phyloP scores from a whole-genome alignment of 768 basidiomycete genomes.

The Dacryopinax spathularia region DNA sequence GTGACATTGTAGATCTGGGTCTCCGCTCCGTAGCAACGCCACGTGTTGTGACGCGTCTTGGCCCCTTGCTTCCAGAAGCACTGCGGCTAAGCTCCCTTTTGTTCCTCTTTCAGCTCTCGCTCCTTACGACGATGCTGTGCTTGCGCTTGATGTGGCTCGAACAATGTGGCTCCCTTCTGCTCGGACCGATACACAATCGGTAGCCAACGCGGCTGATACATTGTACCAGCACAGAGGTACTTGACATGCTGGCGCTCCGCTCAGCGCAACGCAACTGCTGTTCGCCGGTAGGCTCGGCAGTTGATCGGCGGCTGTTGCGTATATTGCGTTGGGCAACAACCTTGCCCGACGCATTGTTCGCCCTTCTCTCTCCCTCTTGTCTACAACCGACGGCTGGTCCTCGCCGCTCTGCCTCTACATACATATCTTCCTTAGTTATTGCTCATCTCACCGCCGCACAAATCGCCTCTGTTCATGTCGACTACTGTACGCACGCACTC shows the following conservation, averaged over 20 bases:
- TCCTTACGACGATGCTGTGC: background rate
- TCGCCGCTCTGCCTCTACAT: too few relatives aligned
- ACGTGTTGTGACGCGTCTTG: background rate
- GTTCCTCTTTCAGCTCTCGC: background rate
- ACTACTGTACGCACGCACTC: background rate
- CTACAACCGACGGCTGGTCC: too few relatives aligned
- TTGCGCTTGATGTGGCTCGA: background rate
- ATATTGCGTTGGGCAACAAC: too few relatives aligned
- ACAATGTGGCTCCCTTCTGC: background rate
- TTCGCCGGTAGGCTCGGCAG: background rate
- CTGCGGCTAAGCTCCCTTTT: background rate
- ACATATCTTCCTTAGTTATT: background rate
- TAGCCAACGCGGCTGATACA: background rate
- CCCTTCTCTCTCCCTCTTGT: too few relatives aligned
- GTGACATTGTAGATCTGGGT: too few relatives aligned
- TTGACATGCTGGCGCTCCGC: background rate
- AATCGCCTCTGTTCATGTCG: background rate
- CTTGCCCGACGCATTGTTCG: too few relatives aligned
- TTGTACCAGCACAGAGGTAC: background rate
- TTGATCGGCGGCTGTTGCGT: too few relatives aligned
- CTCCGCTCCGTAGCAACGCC: too few relatives aligned
- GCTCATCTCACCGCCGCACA: background rate
- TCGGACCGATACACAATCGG: background rate
- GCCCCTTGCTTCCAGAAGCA: background rate
- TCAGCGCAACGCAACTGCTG: background rate